phyloP scores from a whole-genome alignment of 2,329 filamentous ascomycete species.

The Pseudogymnoascus pannorum region DNA sequence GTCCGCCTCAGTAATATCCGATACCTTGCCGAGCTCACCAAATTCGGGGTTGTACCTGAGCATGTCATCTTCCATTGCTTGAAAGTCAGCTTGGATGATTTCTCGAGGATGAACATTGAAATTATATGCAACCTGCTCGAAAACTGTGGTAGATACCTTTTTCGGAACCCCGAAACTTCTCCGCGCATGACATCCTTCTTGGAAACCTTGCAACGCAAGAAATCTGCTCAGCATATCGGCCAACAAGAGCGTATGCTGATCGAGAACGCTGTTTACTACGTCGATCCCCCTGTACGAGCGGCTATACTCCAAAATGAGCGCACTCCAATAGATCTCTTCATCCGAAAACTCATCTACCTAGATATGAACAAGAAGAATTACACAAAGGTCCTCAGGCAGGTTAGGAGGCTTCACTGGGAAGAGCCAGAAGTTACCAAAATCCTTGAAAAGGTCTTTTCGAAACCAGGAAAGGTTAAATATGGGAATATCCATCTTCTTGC shows the following conservation, averaged over 20 bases:
- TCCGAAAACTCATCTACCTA: conserved; percentile 85
- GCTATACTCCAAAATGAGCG: conserved; percentile 96
- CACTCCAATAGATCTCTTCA: conserved; percentile 84
- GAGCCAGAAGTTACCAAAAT: conserved; percentile 63
- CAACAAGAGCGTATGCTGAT: conserved; percentile 97
- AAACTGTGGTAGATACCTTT: conserved; percentile 89
- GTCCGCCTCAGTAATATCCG: conserved; percentile 90
- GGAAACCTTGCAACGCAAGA: conserved; percentile 92
- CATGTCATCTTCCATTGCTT: conserved; percentile 98
- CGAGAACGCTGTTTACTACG: conserved; percentile 96
- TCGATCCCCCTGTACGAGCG: conserved; percentile 86
- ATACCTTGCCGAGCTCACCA: conserved; percentile 95
- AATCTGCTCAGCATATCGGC: conserved; percentile 87
- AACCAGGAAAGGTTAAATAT: conserved; percentile 95
- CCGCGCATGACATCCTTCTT: conserved; percentile 91
- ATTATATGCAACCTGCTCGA: conserved; percentile 94
- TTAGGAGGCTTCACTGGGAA: conserved; percentile 96
- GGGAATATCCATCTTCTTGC: conserved; percentile 92
- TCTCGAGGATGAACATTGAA: conserved; percentile 98
- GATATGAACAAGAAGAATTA: conserved; percentile 94
- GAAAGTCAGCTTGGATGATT: conserved; percentile 95
- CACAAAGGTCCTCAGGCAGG: conserved; percentile 86
- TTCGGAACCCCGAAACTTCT: conserved; percentile 86
- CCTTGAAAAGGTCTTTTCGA: conserved; percentile 80
- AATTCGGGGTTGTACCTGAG: conserved; percentile 95